These are phyloP conservation scores for Pouteria glomerata DNA, from an alignment of 148 eudicot species.

Conservation along the genomic window DNA sequence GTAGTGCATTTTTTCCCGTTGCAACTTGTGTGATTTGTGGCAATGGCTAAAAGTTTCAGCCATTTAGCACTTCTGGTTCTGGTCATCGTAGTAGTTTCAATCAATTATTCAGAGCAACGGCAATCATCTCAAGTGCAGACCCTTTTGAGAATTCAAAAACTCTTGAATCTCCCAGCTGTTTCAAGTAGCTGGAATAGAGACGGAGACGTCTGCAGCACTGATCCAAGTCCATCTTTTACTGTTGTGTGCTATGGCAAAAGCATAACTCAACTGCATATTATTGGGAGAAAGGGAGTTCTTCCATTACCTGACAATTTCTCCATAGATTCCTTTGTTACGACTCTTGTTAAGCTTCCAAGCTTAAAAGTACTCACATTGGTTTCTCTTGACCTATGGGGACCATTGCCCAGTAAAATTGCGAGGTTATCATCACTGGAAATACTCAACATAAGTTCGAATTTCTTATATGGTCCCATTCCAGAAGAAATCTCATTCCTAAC, in stretches of 20 bases:
- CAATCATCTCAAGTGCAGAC: constrained; percentile 55
- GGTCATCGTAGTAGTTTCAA: constrained; percentile 21
- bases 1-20: background rate
- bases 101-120: constrained; percentile 35
- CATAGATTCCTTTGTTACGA: constrained; percentile 44
- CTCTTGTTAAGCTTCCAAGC: constrained; percentile 55
- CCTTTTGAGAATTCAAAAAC: constrained; percentile 52
- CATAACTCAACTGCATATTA: constrained; percentile 71
- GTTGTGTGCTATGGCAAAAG: constrained; percentile 71
- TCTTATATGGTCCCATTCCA: constrained; percentile 53
- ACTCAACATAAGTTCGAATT: constrained; percentile 78
- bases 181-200: constrained; percentile 52
- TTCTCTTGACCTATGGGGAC: constrained; percentile 77
- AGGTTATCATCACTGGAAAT: constrained; percentile 65
- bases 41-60: constrained; percentile 25
- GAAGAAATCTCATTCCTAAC: constrained; percentile 38
- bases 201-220: constrained; percentile 60
- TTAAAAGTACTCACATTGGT: constrained; percentile 82
- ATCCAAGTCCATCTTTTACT: constrained; percentile 51
- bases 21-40: background rate
- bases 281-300: constrained; percentile 36
- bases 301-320: constrained; percentile 62
- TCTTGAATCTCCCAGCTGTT: constrained; percentile 49
- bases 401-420: constrained; percentile 43
- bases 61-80: constrained; percentile 20